Evolutionary conservation across 306 rosid genomes (phyloP), one percentile per base, ranked within the genome.

Genomic region (Cucumis cinereus): DNA sequence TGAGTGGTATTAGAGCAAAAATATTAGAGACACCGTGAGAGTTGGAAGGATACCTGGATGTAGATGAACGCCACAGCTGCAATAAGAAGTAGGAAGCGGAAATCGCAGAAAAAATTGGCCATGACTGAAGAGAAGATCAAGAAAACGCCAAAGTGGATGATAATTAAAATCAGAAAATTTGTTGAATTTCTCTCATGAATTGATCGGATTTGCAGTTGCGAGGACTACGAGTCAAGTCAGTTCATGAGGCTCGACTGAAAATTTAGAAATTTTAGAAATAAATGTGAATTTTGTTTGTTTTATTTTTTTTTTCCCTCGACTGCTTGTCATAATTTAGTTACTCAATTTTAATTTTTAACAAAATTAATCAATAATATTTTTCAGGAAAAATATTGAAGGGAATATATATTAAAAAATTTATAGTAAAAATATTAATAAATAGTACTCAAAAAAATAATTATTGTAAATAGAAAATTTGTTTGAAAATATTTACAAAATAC

Each of bases 51-150:
- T 7, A 93, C 97, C 97, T 93, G 98, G 80, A 93, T 87, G 73
- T 86, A 91, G 94, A 93, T 86, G 89, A 91, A 93, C 70, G 85
- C 88, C 45, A 62, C 85, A 23, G 97, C 94, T 15, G 97, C 96
- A 62, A 91, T 68, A 43, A 93, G 77, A 28, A 93, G 92, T 64
- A 91, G 92, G 77, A 93, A 79, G 67, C 98, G 96, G 83, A 86
- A 93, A 85, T 91, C 98, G 81, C 94, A 91, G 69, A 85, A 67
- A 26, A 86, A n/a, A 70, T 73, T 91, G 38, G 84, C 90, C 97
- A 90, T 91, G 2, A n/a, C 35, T 36, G 64, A 53, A 47, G 23
- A 16, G 3, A 43, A 45, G 8, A 70, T 70, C n/a, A 4, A 26
- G 5, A 26, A 50, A 50, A 36, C 17, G 7, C 17, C 75, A 47